phyloP scores from a whole-genome alignment of 108 stramenopile species.

The Bacterosira constricta region DNA sequence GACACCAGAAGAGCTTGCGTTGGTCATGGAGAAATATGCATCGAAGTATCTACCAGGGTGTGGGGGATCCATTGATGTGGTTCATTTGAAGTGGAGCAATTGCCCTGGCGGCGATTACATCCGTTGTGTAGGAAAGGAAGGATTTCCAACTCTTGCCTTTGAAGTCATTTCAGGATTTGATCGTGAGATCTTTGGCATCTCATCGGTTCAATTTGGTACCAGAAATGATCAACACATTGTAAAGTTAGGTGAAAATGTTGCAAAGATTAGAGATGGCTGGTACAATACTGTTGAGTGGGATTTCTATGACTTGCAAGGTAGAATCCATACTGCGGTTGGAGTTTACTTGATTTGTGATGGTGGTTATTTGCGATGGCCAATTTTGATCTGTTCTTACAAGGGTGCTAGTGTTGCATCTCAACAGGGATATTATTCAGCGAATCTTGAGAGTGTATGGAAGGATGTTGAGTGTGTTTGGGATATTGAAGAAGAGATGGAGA shows the following conservation, averaged over 20 bases:
- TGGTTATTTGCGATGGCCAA: slow-evolving; percentile 53
- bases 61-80: slow-evolving; percentile 22
- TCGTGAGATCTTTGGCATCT: neutral
- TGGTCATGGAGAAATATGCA: too few relatives aligned
- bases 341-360: slow-evolving; percentile 49
- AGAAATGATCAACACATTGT: slow-evolving; percentile 33
- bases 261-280: slow-evolving; percentile 2
- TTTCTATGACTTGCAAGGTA: neutral
- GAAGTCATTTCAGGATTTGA: slow-evolving; percentile 13
- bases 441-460: slow-evolving; percentile 53
- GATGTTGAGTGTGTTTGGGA: slow-evolving; percentile 63
- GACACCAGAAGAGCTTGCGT: neutral
- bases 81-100: slow-evolving; percentile 17
- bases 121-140: slow-evolving; percentile 28
- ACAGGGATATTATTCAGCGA: slow-evolving; percentile 3
- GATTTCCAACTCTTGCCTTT: slow-evolving; percentile 41
- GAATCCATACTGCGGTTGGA: neutral
- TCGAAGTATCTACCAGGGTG: slow-evolving; percentile 2
- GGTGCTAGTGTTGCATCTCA: neutral
- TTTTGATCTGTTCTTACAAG: slow-evolving; percentile 12
- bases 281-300: slow-evolving; percentile 21
- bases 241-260: neutral
- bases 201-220: slow-evolving; percentile 8
- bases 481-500: slow-evolving; percentile 44
- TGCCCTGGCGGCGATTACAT: slow-evolving; percentile 14